Conservation (phyloP, 495 filamentous ascomycete species). For the Tetracladium setigerum region DNA sequence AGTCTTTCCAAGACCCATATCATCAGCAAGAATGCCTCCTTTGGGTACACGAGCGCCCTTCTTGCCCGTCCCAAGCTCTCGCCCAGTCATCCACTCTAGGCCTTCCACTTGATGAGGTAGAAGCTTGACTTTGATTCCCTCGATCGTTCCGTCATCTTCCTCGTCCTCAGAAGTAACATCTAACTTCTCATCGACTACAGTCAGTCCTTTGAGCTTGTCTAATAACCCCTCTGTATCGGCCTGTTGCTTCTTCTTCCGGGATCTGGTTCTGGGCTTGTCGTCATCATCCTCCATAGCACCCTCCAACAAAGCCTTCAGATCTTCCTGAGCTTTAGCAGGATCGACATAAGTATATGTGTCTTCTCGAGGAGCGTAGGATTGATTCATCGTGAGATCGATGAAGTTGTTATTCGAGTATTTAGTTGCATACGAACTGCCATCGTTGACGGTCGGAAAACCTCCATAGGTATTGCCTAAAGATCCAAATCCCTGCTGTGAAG, state of each 20-base stretch:
- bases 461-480: conserved; percentile 17
- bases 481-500: conserved; percentile 12
- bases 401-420: conserved; percentile 3
- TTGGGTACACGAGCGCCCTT: conserved; percentile 66
- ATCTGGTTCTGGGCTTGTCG: conserved; percentile 45
- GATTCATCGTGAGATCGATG: conserved; percentile 19
- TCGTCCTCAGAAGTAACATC: conserved; percentile 51
- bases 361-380: conserved; percentile 10
- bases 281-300: conserved; percentile 82
- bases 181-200: conserved; percentile 28
- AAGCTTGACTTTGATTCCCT: conserved; percentile 78
- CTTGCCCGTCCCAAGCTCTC: conserved; percentile 74
- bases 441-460: conserved; percentile 10
- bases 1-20: conserved; percentile 84
- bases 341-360: conserved; percentile 70
- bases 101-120: conserved; percentile 91
- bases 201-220: conserved; percentile 51
- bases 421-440: neutral
- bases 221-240: conserved; percentile 38
- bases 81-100: conserved; percentile 85
- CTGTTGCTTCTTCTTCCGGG: conserved; percentile 44
- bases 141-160: conserved; percentile 63
- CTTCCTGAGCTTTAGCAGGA: conserved; percentile 65
- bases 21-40: conserved; percentile 80
- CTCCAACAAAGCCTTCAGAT: conserved; percentile 81